phyloP scores from a whole-genome alignment of 2,329 filamentous ascomycete genomes.

The Talaromyces rugulosus region DNA sequence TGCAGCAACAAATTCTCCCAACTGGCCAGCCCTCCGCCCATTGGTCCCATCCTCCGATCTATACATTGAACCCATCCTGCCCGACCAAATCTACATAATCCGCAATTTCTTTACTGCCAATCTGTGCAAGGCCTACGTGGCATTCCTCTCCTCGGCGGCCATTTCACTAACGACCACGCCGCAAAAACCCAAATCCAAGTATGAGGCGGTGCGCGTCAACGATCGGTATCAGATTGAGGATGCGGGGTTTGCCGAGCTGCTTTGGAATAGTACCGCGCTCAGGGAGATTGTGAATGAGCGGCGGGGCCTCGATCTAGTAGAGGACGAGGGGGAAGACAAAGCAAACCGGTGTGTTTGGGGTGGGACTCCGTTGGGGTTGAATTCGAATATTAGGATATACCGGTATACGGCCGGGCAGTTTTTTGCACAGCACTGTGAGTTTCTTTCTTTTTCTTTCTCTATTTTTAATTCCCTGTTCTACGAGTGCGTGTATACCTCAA shows the following conservation, averaged over 20 bases:
- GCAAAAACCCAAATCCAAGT: conserved; percentile 65
- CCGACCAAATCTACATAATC: conserved; percentile 67
- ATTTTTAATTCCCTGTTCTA: background rate
- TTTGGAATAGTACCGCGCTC: conserved; percentile 77
- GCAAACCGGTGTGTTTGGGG: conserved; percentile 56
- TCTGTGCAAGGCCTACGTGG: conserved; percentile 71
- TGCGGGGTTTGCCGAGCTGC: conserved; percentile 62
- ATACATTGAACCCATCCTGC: conserved; percentile 52
- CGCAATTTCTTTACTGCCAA: conserved; percentile 69
- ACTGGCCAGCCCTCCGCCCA: conserved; percentile 72
- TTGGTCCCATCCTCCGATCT: conserved; percentile 64
- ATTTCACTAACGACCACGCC: conserved; percentile 75
- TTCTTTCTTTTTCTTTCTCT: conserved; percentile 3
- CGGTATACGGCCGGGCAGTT: conserved; percentile 82
- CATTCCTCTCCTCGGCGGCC: conserved; percentile 58
- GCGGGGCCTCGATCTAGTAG: conserved; percentile 13
- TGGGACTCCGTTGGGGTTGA: conserved; percentile 76
- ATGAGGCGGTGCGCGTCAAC: conserved; percentile 79
- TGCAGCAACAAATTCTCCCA: conserved; percentile 28
- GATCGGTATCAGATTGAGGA: conserved; percentile 85
- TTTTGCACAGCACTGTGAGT: conserved; percentile 86
- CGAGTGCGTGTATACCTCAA: background rate
- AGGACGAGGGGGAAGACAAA: conserved; percentile 20
- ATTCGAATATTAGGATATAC: conserved; percentile 85
- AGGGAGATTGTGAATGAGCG: conserved; percentile 52